Evolutionary conservation across 768 basidiomycete genomes (phyloP).

Genomic region (Kwoniella bestiolae): DNA sequence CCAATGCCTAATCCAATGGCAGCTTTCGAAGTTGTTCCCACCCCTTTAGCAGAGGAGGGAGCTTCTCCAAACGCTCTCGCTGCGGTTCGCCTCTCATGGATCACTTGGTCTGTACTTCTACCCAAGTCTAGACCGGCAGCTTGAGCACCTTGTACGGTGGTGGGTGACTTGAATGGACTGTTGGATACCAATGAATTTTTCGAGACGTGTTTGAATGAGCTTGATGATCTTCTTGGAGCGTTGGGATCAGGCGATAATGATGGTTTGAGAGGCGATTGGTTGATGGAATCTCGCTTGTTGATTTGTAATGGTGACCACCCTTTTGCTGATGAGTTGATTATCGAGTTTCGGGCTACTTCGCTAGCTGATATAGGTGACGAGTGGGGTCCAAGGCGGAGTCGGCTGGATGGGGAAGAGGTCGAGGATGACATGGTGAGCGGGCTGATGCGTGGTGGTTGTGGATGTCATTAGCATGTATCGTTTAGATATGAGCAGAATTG

Average conservation of each 20-base stretch:
- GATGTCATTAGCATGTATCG: background rate
- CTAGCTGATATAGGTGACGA: slow-evolving; percentile 23
- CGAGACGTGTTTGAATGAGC: slow-evolving; percentile 58
- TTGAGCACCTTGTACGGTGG: slow-evolving; percentile 40
- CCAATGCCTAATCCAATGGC: slow-evolving; percentile 48
- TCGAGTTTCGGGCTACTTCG: slow-evolving; percentile 45
- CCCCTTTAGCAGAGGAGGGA: slow-evolving; percentile 36
- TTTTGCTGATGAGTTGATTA: slow-evolving; percentile 56
- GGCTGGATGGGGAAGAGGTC: slow-evolving; percentile 28
- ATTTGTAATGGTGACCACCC: slow-evolving; percentile 57
- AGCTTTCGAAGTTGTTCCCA: slow-evolving; percentile 39
- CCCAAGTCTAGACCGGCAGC: slow-evolving; percentile 39
- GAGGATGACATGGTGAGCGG: slow-evolving; percentile 23
- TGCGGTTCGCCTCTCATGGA: slow-evolving; percentile 39
- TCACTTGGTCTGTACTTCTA: slow-evolving; percentile 20
- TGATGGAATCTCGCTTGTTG: slow-evolving; percentile 49
- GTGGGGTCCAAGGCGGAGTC: slow-evolving; percentile 26
- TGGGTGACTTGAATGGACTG: slow-evolving; percentile 55
- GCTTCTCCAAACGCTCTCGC: slow-evolving; percentile 32
- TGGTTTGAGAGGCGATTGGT: slow-evolving; percentile 40
- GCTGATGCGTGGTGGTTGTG: background rate
- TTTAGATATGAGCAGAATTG: too few relatives aligned
- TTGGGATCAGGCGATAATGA: slow-evolving; percentile 30
- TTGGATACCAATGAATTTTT: slow-evolving; percentile 57
- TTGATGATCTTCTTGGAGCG: slow-evolving; percentile 53